Base-by-base conservation (phyloP, 345 rosid genomes). In the Hibiscus syriacus region DNA sequence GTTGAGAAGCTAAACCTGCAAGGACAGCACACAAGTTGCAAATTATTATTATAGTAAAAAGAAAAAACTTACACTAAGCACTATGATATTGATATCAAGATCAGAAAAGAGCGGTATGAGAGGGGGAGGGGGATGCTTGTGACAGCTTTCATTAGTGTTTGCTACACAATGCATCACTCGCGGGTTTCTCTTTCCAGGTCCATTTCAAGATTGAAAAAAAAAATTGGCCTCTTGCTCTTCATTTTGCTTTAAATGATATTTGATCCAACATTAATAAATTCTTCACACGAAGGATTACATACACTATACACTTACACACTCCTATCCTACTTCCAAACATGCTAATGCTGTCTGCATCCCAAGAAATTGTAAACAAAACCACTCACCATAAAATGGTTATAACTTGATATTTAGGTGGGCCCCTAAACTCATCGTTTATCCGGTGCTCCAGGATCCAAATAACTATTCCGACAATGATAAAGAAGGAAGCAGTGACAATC, bases 1-100 rank as follows among this genome's bases (percentile, higher is more conserved):
- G 99, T 94, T 9, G 97, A 94, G 74, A 94, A 84, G 85, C 95
- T 87, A 87, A 94, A 91, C 99, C 99, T 93, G 97, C 85, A 89
- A 10, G 29, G 64, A 74, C 38, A 62, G 36, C 70, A 76, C 80
- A 76, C 39, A 77, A 70, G 59, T 66, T 32, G 48, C 22, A 64
- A 22, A 74, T 81, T 79, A 36, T 7, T 36, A 8, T 10, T 36
- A n/a, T n/a, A n/a, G n/a, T n/a, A n/a, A n/a, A n/a, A n/a, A n/a
- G n/a, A n/a, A n/a, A n/a, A n/a, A n/a, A n/a, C n/a, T n/a, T n/a
- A n/a, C n/a, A n/a, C n/a, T 46, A 36, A 36, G 39, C 39, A 10
- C 9, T 36, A 36, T 11, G 11, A 36, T 8, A 36, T 36, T 36
- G 39, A 36, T 36, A 9, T 2, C 39, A 36, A 36, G 39, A 9